Evolutionary conservation across 129 eudicot species (phyloP).

Genomic region (Sambucus nigra): DNA sequence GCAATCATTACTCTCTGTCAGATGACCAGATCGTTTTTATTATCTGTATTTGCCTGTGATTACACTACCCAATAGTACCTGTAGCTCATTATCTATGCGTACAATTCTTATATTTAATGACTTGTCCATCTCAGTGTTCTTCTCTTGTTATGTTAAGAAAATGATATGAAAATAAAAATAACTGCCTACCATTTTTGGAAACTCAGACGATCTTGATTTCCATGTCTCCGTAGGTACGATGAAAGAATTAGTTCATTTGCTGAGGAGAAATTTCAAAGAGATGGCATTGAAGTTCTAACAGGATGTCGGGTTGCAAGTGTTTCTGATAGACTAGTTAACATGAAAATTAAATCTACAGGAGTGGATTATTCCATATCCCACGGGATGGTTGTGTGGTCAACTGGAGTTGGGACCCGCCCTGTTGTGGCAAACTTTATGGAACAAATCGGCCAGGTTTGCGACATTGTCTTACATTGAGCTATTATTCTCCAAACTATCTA

Average conservation of each 20-base stretch:
- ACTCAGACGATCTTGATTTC: not conserved
- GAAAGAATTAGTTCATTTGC: constrained; percentile 79
- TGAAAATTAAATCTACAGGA: constrained; percentile 52
- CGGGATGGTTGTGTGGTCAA: constrained; percentile 96
- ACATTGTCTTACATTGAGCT: not conserved
- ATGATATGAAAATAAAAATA: no score
- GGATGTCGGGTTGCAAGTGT: constrained; percentile 67
- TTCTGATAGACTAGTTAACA: constrained; percentile 38
- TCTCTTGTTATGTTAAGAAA: no score
- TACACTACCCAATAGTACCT: no score
- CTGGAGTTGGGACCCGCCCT: constrained; percentile 84
- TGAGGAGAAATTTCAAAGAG: constrained; percentile 74
- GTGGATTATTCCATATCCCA: constrained; percentile 42
- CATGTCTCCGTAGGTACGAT: constrained; percentile 55
- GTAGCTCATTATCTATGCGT: no score
- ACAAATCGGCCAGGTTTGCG: constrained; percentile 72
- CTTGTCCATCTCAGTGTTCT: no score
- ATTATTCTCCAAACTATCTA: constrained; percentile 5
- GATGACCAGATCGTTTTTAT: no score
- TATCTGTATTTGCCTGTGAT: no score
- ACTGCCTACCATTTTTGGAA: no score
- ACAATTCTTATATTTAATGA: no score
- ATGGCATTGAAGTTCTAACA: constrained; percentile 76
- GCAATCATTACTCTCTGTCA: no score
- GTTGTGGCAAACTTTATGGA: constrained; percentile 73